phyloP scores from a whole-genome alignment of 2,329 filamentous ascomycete genomes.

The Aspergillus calidoustus region DNA sequence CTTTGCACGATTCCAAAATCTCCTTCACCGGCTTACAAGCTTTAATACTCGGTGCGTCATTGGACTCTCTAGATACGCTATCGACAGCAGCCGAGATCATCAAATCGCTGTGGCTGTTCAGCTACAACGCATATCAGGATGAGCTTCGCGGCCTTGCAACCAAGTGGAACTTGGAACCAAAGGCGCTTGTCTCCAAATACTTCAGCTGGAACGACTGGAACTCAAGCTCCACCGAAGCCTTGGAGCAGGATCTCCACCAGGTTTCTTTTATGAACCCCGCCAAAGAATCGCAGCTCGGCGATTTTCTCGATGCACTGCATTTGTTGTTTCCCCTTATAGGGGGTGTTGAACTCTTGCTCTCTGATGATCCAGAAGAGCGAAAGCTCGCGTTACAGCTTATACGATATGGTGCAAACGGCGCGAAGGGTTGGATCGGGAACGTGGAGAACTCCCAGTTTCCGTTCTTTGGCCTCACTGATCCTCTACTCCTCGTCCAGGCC shows the following conservation, averaged over 20 bases:
- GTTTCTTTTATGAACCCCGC: no score
- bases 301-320: background rate
- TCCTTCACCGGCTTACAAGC: slow-evolving; percentile 1
- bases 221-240: no score
- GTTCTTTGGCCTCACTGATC: background rate
- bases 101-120: background rate
- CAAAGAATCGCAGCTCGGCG: background rate
- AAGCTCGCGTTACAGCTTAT: slow-evolving; percentile 9
- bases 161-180: no score
- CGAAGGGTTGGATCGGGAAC: slow-evolving; percentile 7
- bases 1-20: slow-evolving; percentile 12
- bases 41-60: slow-evolving; percentile 6
- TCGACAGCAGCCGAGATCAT: background rate
- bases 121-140: background rate
- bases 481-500: background rate
- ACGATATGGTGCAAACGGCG: slow-evolving; percentile 7
- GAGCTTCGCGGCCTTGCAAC: background rate
- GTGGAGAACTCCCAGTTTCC: background rate
- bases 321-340: background rate
- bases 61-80: background rate
- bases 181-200: no score
- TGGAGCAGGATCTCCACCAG: no score
- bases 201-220: no score
- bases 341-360: background rate
- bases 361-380: background rate